Evolutionary conservation across 73 alveolate genomes (phyloP).

Genomic region (Paramecium primaurelia): DNA sequence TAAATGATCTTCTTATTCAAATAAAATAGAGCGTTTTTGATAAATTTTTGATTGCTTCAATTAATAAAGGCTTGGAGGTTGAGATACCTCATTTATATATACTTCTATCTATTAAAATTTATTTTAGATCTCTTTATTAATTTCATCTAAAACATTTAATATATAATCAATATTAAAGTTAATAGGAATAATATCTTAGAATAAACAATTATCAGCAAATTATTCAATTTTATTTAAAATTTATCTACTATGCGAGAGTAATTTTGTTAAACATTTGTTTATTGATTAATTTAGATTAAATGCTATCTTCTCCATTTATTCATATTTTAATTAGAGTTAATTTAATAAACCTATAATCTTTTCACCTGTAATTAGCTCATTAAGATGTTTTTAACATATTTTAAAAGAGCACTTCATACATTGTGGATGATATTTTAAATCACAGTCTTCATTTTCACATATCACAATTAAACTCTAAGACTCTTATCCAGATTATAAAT

Average conservation of each 20-base stretch:
- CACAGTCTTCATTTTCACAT: background rate
- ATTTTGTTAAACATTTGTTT: background rate
- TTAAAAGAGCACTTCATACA: background rate
- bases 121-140: background rate
- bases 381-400: background rate
- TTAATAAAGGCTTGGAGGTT: background rate
- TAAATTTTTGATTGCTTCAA: background rate
- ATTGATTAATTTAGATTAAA: background rate
- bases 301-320: background rate
- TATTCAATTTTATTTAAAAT: background rate
- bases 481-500: background rate
- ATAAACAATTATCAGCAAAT: background rate
- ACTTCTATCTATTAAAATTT: background rate
- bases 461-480: background rate
- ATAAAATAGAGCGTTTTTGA: background rate
- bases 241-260: background rate
- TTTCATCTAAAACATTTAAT: background rate
- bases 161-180: background rate
- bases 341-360: background rate
- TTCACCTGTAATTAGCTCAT: background rate
- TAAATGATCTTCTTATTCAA: background rate
- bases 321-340: background rate
- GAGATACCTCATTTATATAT: background rate
- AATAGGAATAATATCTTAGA: background rate
- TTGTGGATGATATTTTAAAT: background rate